Evolutionary conservation across 2,329 filamentous ascomycete species (phyloP), one percentile per base, ranked within the genome.

Genomic region (Aspergillus sp.): DNA sequence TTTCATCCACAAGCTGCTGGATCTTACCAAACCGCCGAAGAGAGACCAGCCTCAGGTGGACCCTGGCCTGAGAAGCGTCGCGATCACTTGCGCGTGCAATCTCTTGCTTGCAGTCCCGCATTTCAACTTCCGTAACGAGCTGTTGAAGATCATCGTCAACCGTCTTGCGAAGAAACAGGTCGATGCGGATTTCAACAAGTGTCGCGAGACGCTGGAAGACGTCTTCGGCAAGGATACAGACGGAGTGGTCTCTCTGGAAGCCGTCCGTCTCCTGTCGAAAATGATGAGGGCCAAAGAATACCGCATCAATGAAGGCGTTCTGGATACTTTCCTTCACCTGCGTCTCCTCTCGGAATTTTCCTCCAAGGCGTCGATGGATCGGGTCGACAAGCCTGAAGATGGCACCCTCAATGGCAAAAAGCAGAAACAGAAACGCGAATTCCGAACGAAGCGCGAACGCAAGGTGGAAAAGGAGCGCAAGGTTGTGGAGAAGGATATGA

Each of bases 231-330:
- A 89, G 8, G 93, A 98, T 52, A 88, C 96, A 42, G 91, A 97
- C 60, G 93, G 93, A 10, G 82, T 86, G 12, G 83, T 89, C 1
- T 88, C 90, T 0, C 77, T 95, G 56, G 93, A 98, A 64, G 86
- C 88, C 0, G 87, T 94, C 7, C 81, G 82, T 0, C 75, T 95
- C 46, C 73, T 98, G 38, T 82, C 88, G 27, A 95, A 93, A 72
- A 95, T 96, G 90, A 91, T 98, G 83, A 94, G 87, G 69, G 83
- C 83, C 1, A 84, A 83, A 55, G 82, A 91, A 48, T 98, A 87
- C 66, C 73, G 82, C 41, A 78, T 96, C 29, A 80, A 96, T 57
- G 90, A 96, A 67, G 84, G 78, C 57, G 85, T 94, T 0, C 70
- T 97, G 46, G 94, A 97, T 64, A 84, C 89, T 1, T 96, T 98